Evolutionary conservation across 2,329 filamentous ascomycete genomes (phyloP), one percentile per base, ranked within the genome.

Genomic region (Zalaria sp.): DNA sequence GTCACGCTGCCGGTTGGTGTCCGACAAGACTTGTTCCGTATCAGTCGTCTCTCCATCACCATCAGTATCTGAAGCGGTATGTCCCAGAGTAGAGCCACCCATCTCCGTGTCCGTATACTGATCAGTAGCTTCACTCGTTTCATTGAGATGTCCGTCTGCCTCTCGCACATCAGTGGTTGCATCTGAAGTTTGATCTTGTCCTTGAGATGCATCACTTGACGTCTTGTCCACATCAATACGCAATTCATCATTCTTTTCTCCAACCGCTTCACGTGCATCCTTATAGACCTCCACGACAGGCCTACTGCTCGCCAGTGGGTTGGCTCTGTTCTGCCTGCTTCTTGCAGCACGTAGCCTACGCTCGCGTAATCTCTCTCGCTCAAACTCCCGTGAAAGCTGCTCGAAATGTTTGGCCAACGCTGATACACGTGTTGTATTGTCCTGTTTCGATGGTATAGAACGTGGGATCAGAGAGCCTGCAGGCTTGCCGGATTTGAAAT

Each of bases 371-470:
- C 91, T 77, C 62, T 98, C 89, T 53, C 89, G 93, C 56, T 95
- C 87, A 51, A 98, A 98, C 56, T 98, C 93, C 25, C 88, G 81
- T 52, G 87, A 95, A 43, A 98, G 71, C 59, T 96, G 88, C 60
- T 98, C 93, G 56, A 98, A 96, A 58, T 96, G 91, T 51, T 85
- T 85, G 11, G 91, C 86, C 39, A 98, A 70, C n/a, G 81, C 87
- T 5, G 87, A 93, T 2, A 98, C 91, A 53, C 83, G 84, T 3
- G 83, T 77, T 5, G 44, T 45, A 11, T 42, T 42, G 40, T 80
- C 73, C 51, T 73, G 79, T 56, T 79, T 83, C 39, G 59, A 55
- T 39, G 82, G 78, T 27, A 94, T 77, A 26, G 91, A 91, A 28
- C 91, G 78, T 27, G 88, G 88, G 46, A 98, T 96, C 35, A 89